These are phyloP conservation scores for Ophiostoma piceae DNA, from an alignment of 2,329 filamentous ascomycete genomes.

Conservation along the genomic window DNA sequence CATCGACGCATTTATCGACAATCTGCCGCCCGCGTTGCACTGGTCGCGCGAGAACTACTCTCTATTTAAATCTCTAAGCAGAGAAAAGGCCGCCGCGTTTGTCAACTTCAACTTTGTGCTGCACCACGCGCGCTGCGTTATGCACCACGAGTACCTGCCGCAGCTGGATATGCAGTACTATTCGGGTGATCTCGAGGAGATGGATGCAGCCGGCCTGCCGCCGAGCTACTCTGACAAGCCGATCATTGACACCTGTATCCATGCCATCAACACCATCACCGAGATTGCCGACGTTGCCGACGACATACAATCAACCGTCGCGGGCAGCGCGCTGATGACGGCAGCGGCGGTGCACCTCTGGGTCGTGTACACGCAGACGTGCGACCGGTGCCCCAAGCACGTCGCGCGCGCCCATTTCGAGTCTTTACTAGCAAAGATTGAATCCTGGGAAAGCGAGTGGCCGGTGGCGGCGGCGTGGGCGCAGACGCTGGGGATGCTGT, in stretches of 20 bases:
- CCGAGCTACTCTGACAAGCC: background rate
- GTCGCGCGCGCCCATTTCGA: constrained; percentile 17
- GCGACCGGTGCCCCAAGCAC: constrained; percentile 19
- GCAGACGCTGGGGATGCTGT: constrained; percentile 18
- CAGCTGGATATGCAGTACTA: constrained; percentile 22
- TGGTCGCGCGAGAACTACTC: background rate
- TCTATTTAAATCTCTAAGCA: background rate
- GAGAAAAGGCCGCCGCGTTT: background rate
- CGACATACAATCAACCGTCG: background rate
- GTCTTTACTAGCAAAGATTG: background rate
- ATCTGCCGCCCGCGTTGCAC: constrained; percentile 1
- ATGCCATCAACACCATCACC: background rate
- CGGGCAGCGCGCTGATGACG: background rate
- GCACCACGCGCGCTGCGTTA: constrained; percentile 16
- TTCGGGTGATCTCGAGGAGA: background rate
- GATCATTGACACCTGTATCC: background rate
- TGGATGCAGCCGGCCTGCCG: background rate
- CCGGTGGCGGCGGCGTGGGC: constrained; percentile 18
- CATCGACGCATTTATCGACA: background rate
- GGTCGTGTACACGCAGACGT: constrained; percentile 21
- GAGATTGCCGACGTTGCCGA: background rate
- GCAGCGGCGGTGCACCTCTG: constrained; percentile 17
- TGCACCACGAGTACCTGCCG: constrained; percentile 22
- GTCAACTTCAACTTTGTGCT: constrained; percentile 20
- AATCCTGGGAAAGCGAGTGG: constrained; percentile 20